Base-by-base conservation (phyloP, 2,329 filamentous ascomycete species). In the Beauveria sp. region DNA sequence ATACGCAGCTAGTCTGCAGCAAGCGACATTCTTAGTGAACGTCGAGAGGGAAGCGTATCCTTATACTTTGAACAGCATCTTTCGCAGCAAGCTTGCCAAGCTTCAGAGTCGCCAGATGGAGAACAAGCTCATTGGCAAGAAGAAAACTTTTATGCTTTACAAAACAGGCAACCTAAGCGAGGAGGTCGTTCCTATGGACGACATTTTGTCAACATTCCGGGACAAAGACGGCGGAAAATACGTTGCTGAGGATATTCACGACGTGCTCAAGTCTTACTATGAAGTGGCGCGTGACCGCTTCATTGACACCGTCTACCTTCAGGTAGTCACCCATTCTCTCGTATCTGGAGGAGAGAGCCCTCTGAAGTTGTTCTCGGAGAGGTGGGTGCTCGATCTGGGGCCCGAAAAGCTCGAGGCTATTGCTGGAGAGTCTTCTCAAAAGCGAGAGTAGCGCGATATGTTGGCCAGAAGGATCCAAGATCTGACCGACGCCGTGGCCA, bases 261-360 rank as follows among this genome's bases (percentile, higher is more conserved):
- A 73, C 45, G 67, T 67, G 30, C 67, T 74, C 5, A 28, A 65
- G 5, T 67, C 72, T 0, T 75, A 75, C 66, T 75, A 75, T 54
- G 65, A 66, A 8, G 58, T 74, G 0, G 70, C 73, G 0, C 65
- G 66, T 5, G 66, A 71, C 8, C 68, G 70, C 1, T 74, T 75
- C 55, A 67, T 74, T 22, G 73, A 76, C 63, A 73, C 73, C 51
- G 58, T 76, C 24, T 72, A 70, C 59, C 68, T 66, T 2, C 71
- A 72, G 30, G 71, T 67, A 0, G 69, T 75, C 6, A 66, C 67
- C 45, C 64, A 70, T 50, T 47, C 55, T 5, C 67, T 74, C 1
- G 56, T 75, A 1, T 56, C 58, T 22, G 71, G 71, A 0, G 61
- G 65, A 0, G 42, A 61, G 0, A 71, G 68, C 3, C 72, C 72